Percentiles rank a stretch among this genome's conserved stretches.
phyloP scores from a whole-genome alignment of 2,329 filamentous ascomycete species.

The Helotiales sp. region DNA sequence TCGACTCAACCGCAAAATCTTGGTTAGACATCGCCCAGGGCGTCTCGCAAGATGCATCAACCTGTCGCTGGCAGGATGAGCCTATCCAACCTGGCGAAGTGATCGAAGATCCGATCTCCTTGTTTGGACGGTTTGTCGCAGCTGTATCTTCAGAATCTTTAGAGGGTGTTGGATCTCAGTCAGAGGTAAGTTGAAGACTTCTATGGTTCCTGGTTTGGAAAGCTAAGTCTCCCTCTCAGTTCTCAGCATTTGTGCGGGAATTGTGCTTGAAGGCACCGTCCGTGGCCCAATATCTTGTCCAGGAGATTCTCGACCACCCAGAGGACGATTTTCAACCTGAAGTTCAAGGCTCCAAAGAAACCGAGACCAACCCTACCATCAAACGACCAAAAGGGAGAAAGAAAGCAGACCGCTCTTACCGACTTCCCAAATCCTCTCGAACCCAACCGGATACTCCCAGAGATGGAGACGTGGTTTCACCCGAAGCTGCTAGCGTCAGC shows the following conservation, averaged over 20 bases:
- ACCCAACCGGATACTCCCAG: too few species aligned
- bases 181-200: not conserved
- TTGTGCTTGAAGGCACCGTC: not conserved
- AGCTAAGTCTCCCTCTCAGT: not conserved
- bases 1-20: not conserved
- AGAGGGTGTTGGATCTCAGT: too few species aligned
- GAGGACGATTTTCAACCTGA: too few species aligned
- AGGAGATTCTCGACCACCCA: too few species aligned
- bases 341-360: not conserved
- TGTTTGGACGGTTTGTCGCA: too few species aligned
- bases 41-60: not conserved
- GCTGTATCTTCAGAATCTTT: too few species aligned
- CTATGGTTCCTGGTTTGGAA: not conserved
- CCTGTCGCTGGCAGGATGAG: not conserved
- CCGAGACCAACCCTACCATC: not conserved
- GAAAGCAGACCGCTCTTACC: slow-evolving; percentile 14
- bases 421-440: slow-evolving; percentile 16
- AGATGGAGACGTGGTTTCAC: slow-evolving; percentile 9
- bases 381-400: slow-evolving; percentile 6
- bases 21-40: too few species aligned
- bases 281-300: not conserved
- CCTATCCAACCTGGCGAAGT: not conserved
- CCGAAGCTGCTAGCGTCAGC: slow-evolving; percentile 6
- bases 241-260: not conserved
- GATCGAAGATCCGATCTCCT: not conserved